phyloP scores from a whole-genome alignment of 768 basidiomycete species.

The Crucibulum laeve region DNA sequence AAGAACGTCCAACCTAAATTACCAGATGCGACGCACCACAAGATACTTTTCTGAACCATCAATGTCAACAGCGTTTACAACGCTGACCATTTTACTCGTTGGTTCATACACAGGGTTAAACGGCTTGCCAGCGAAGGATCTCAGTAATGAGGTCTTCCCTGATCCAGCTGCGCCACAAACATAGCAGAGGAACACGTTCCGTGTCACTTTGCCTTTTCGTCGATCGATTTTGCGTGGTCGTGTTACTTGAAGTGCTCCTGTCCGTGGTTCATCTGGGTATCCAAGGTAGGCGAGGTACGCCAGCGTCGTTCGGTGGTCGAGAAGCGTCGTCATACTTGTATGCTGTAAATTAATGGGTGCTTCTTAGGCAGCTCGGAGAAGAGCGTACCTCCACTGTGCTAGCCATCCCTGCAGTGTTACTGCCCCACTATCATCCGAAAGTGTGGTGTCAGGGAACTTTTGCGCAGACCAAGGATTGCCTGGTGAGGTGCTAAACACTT shows the following conservation, averaged over 20 bases:
- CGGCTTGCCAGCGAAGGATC: constrained; percentile 82
- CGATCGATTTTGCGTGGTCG: constrained; percentile 81
- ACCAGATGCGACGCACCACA: constrained; percentile 57
- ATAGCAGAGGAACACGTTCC: constrained; percentile 92
- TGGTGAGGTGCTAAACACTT: constrained; percentile 90
- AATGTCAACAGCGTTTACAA: constrained; percentile 94
- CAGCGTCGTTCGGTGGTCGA: constrained; percentile 89
- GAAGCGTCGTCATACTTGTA: constrained; percentile 88
- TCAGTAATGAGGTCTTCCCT: constrained; percentile 86
- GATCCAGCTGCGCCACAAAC: constrained; percentile 94
- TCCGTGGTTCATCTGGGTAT: constrained; percentile 76
- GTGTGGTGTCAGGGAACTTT: constrained; percentile 87
- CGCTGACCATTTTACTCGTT: constrained; percentile 85
- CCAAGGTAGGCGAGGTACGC: constrained; percentile 95
- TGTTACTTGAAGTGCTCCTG: constrained; percentile 81
- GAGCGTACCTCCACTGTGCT: constrained; percentile 90
- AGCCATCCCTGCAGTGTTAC: constrained; percentile 98
- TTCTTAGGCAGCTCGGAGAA: neutral
- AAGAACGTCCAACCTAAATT: neutral
- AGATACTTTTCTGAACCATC: constrained; percentile 94
- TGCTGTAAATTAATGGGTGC: neutral
- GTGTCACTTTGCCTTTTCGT: constrained; percentile 79
- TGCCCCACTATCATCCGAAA: constrained; percentile 81
- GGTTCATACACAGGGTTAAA: constrained; percentile 77
- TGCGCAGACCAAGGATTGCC: constrained; percentile 96